Evolutionary conservation across 805 yeast species (phyloP), one percentile per base, ranked within the genome.

Genomic region (Torulaspora quercuum): DNA sequence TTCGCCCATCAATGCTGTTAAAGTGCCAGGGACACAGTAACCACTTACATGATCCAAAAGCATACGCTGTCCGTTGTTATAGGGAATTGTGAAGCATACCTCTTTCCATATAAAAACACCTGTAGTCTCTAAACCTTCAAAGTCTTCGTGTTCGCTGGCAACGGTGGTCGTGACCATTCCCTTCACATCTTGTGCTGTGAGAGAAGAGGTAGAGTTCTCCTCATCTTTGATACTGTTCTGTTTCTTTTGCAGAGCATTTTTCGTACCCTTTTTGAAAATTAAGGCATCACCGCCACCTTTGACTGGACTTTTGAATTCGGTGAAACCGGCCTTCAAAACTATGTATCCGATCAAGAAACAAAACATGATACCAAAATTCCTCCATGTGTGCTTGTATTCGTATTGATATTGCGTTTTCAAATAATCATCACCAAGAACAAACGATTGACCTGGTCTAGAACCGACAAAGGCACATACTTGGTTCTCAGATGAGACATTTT

Each of bases 321-420:
- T 53, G 3, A 52, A 16, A 8, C 47, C 7, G 27, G 49, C 44
- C 21, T 53, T 53, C 13, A 49, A 6, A 5, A 33, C 37, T 12
- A 52, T 14, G 24, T 52, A 53, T 14, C 54, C 52, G 13, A 45
- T 31, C 25, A 52, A 26, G 33, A 53, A 80, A 2, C 73, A 85
- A 52, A 77, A 55, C 42, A 74, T 42, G 41, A 81, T 75, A 52
- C 88, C 95, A 39, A 81, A 69, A 57, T 86, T 82, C 65, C 95
- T 77, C 95, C 95, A 86, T 33, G 73, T 70, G 59, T 86, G 85
- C 13, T 59, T 45, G 50, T 70, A 76, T 13, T 54, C 53, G 65
- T 80, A 86, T 26, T 59, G 53, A 59, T 59, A 85, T 6, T 77
- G 56, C 3, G 49, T 49, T 4, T 44, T 43, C 38, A 85, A 45